Conservation (phyloP, 495 filamentous ascomycete genomes). For the Talaromyces nanjingensis region DNA sequence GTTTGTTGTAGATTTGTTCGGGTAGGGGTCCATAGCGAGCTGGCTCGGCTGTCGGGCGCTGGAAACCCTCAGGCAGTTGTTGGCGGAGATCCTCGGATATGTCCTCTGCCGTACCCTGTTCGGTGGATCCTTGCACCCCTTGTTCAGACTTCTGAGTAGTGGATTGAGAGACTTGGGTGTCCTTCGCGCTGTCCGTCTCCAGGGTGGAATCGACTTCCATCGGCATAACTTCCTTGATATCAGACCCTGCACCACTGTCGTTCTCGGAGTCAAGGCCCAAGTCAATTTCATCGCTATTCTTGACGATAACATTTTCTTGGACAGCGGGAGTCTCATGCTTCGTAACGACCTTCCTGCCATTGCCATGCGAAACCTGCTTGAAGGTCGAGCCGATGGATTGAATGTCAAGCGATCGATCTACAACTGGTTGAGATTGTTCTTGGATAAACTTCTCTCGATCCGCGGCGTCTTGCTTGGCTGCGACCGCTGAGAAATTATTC, state of each 20-base stretch:
- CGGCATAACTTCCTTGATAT: constrained; percentile 13
- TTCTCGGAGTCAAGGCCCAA: constrained; percentile 48
- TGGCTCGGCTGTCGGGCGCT: constrained; percentile 14
- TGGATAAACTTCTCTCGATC: constrained; percentile 13
- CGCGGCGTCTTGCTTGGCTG: constrained; percentile 21
- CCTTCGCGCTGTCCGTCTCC: neutral
- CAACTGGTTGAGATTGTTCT: neutral
- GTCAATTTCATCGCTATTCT: constrained; percentile 47
- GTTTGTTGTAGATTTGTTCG: constrained; percentile 57
- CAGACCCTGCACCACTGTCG: constrained; percentile 5
- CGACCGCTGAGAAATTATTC: constrained; percentile 27
- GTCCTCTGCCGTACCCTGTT: constrained; percentile 8
- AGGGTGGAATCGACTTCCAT: constrained; percentile 6
- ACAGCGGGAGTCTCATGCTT: constrained; percentile 10
- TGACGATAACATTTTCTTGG: constrained; percentile 11
- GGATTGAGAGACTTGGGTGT: neutral
- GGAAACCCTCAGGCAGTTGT: constrained; percentile 60
- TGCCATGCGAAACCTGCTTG: constrained; percentile 19
- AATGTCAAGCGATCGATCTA: neutral
- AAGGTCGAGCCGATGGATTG: constrained; percentile 13
- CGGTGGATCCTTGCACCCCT: neutral
- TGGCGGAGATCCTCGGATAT: constrained; percentile 54
- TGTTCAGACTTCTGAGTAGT: neutral
- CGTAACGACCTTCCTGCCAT: constrained; percentile 13
- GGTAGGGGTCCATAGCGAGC: constrained; percentile 39